Evolutionary conservation across 306 rosid genomes (phyloP), one percentile per base, ranked within the genome.

Genomic region (Quercus aquifolioides): DNA sequence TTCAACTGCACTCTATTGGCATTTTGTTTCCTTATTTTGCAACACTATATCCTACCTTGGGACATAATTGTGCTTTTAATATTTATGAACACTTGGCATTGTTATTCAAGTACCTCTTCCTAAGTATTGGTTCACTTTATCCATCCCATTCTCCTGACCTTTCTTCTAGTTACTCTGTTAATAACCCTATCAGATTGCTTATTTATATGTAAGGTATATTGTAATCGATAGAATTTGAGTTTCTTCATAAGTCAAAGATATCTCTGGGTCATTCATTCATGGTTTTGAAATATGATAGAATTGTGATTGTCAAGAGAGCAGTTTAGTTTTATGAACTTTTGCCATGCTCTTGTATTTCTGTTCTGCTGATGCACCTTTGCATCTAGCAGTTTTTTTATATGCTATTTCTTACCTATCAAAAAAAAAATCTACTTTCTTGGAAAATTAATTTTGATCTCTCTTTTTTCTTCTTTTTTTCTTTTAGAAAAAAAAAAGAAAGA

Each of bases 91-190:
- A 67, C 28, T n/a, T 18, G 71, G n/a, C n/a, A 19, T 67, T 33
- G 51, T 67, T 67, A 17, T 35, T 30, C 15, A 31, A 31, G 43
- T 65, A 46, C 15, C 26, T 33, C 72, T 67, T 33, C 38, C 51
- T 31, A 71, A 14, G 75, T 46, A 23, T 21, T 6, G 19, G 25
- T 11, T 52, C 75, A 69, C 70, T 20, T 20, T 69, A 69, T 21
- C 56, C 17, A n/a, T 43, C n/a, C 33, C 21, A 6, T 31, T 26
- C 43, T 69, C 59, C 33, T 83, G 58, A 12, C 65, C 51, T 55
- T 74, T 83, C 71, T 52, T 71, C 64, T 76, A 33, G 59, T 80
- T 19, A 30, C 55, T 71, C 30, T 26, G 69, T 63, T 19, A 63
- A 26, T 14, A 9, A 25, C 43, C 70, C 41, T 79, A 57, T 55